Base-by-base conservation (phyloP, 768 basidiomycete genomes). In the Dacryopinax primogenitus region DNA sequence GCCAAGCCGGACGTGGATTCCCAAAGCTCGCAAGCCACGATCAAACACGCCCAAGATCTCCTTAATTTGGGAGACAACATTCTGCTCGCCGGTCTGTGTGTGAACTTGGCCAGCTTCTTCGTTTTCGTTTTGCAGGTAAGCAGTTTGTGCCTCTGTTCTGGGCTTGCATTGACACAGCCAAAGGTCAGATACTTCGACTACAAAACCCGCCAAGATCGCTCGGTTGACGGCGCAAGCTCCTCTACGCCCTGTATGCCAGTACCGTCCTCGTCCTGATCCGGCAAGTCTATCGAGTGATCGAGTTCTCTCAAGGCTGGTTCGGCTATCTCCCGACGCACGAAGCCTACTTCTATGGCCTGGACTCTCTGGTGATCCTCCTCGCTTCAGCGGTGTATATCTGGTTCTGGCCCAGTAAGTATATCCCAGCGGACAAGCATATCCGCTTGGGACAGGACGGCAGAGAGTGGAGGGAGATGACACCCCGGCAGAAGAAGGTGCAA, bases 321-420 rank as follows among this genome's bases (percentile, higher is more conserved):
- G 85, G 85, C 2, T 75, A 76, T 37, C 78, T 88, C 26, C 78
- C 82, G 6, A 83, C 79, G 1, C 80, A 79, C 4, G 86, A 88
- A 72, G 73, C 70, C 2, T 82, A 79, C 68, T 87, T 90, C 73
- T 90, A 87, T 71, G 81, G 75, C 1, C 76, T 88, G 36, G 84
- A 90, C 72, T 81, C 85, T 0, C 76, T 88, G 2, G 87, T 86
- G 4, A 77, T 88, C 9, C 79, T 85, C 66, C 71, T 88, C 35
- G 84, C 86, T 26, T 80, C 84, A 44, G 73, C 72, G 0, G 75
- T 83, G 15, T 87, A 85, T 69, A 74, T 81, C 21, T 70, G 76
- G 13, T 84, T 85, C 72, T 90, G 86, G 86, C 87, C 86, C 2
- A 83, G 84, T 1, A 34, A 64, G 51, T 58, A 58, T 58, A 58